Percentiles rank a stretch among this genome's conserved stretches.
phyloP scores from a whole-genome alignment of 495 filamentous ascomycete genomes.

The Penicillium soppii region DNA sequence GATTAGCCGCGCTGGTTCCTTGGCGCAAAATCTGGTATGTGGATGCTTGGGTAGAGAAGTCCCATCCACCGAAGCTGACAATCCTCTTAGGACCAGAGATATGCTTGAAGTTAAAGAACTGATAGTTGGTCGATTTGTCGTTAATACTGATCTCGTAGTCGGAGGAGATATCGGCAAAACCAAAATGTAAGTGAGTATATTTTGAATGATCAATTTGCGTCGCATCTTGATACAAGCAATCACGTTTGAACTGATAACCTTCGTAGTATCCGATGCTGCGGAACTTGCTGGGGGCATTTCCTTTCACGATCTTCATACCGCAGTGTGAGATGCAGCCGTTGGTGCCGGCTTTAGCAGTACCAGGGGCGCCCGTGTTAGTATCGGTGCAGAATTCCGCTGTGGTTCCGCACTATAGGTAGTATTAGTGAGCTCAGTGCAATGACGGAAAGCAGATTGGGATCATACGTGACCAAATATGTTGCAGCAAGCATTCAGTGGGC shows the following conservation, averaged over 20 bases:
- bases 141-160: slow-evolving; percentile 4
- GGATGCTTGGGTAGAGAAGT: slow-evolving; percentile 21
- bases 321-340: slow-evolving; percentile 49
- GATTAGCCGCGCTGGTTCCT: slow-evolving; percentile 25
- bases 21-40: slow-evolving; percentile 35
- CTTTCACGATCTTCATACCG: slow-evolving; percentile 34
- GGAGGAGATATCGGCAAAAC: slow-evolving; percentile 3
- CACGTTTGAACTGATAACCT: slow-evolving; percentile 9
- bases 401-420: background rate
- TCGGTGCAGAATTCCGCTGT: slow-evolving; percentile 15
- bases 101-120: slow-evolving; percentile 22
- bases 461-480: slow-evolving; percentile 19
- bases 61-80: slow-evolving; percentile 42
- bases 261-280: slow-evolving; percentile 17
- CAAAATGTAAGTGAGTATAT: slow-evolving; percentile 17
- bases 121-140: background rate
- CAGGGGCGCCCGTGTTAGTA: slow-evolving; percentile 33
- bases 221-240: slow-evolving; percentile 15
- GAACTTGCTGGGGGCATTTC: background rate
- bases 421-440: background rate
- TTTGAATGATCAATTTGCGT: slow-evolving; percentile 12
- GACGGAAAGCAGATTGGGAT: background rate
- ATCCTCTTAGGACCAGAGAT: slow-evolving; percentile 31
- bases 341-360: slow-evolving; percentile 29
- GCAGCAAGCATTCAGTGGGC: slow-evolving; percentile 33